Percentiles rank a stretch among this genome's conserved stretches.
Evolutionary conservation across 192 early-diverging fungal species (phyloP).

Genomic region (Rhizophagus sp.): DNA sequence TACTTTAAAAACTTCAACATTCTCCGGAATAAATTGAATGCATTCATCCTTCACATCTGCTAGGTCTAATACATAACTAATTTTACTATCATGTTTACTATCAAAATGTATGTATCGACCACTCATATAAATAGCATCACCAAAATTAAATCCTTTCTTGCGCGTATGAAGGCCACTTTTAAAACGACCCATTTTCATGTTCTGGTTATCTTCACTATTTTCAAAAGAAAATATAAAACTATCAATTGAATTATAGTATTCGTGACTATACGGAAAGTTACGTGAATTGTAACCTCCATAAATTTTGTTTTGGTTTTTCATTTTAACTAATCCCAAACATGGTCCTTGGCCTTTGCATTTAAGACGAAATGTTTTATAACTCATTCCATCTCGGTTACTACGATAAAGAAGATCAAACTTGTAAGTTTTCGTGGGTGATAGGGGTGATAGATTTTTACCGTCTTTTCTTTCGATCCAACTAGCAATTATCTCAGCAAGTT

Average conservation of each 20-base stretch:
- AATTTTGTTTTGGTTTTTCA: too few relatives aligned
- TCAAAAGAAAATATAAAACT: neutral
- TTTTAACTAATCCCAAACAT: too few relatives aligned
- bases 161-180: too few relatives aligned
- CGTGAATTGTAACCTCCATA: neutral
- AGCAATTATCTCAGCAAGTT: neutral
- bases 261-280: neutral
- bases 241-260: neutral
- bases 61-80: neutral
- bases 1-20: neutral
- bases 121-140: neutral
- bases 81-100: neutral
- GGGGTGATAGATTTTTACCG: neutral
- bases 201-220: neutral
- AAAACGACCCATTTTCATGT: neutral
- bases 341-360: too few relatives aligned
- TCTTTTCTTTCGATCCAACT: slow-evolving; percentile 12
- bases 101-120: neutral
- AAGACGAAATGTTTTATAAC: too few relatives aligned
- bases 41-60: too few relatives aligned
- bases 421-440: neutral
- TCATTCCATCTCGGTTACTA: neutral
- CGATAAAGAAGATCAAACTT: slow-evolving; percentile 18
- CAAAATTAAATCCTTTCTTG: neutral
- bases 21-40: neutral